Percentiles rank a stretch among this genome's conserved stretches.
These are phyloP conservation scores for Viscum album DNA, from an alignment of 177 flowering plant species.

Conservation along the genomic window DNA sequence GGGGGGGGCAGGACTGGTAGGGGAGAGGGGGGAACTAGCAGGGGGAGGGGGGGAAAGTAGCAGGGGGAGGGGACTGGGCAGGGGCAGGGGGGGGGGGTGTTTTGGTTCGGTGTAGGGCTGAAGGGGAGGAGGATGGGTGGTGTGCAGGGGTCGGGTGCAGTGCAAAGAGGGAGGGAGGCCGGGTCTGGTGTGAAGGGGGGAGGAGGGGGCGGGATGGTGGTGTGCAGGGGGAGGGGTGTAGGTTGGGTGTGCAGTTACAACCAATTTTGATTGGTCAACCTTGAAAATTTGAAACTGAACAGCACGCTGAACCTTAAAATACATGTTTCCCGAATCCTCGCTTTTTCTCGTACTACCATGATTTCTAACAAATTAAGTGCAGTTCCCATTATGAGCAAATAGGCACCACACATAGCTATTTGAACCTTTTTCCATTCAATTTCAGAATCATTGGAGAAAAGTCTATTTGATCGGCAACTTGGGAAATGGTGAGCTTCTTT, in stretches of 20 bases:
- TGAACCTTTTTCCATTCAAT: conserved; percentile 73
- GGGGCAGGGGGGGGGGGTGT: not conserved
- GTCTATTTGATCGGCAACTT: conserved; percentile 44
- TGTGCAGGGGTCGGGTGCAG: not conserved
- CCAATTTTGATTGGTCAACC: no score
- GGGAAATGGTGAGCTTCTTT: conserved; percentile 98
- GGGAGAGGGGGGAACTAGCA: no score
- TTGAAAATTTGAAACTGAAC: no score
- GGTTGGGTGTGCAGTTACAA: not conserved
- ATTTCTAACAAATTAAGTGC: no score
- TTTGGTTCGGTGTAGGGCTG: not conserved
- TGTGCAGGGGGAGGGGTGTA: not conserved
- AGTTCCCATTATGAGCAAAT: no score
- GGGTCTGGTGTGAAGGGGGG: not conserved
- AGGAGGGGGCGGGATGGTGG: not conserved
- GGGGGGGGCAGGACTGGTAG: no score
- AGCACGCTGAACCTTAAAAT: no score
- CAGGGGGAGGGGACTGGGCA: not conserved
- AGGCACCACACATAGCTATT: conserved; percentile 78
- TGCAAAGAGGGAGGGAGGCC: not conserved
- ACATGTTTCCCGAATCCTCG: no score
- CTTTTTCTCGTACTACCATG: no score
- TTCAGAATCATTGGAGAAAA: conserved; percentile 18
- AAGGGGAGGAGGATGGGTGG: not conserved
- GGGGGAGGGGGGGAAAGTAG: no score